Conservation (phyloP, 1,284 basidiomycete genomes). For the Ganoderma meredithae region DNA sequence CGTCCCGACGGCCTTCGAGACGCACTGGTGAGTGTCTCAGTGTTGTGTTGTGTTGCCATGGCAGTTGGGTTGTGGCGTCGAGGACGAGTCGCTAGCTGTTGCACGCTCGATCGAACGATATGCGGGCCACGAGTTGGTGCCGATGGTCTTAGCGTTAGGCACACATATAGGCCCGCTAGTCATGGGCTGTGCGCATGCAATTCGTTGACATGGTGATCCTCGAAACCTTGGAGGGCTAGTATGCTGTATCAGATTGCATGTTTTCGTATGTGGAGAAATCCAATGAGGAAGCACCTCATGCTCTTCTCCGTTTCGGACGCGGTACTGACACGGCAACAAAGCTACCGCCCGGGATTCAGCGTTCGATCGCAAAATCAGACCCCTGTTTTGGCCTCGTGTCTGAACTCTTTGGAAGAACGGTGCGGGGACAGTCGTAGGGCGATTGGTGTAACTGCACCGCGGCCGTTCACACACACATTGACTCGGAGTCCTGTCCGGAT, state of each 20-base stretch:
- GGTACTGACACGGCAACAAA: background rate
- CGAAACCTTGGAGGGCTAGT: background rate
- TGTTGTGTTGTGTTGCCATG: constrained; percentile 22
- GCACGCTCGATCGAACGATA: constrained; percentile 6
- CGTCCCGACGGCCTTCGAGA: background rate
- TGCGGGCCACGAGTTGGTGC: constrained; percentile 6
- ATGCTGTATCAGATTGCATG: background rate
- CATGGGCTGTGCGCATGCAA: background rate
- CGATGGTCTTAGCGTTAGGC: constrained; percentile 3
- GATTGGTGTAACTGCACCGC: background rate
- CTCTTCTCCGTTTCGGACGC: background rate
- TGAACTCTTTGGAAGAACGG: constrained; percentile 1
- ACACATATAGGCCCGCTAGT: background rate
- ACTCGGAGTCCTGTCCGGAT: constrained; percentile 15
- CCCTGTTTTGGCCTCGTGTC: constrained; percentile 6
- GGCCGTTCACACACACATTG: constrained; percentile 14
- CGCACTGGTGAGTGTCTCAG: background rate
- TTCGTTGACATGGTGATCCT: constrained; percentile 11
- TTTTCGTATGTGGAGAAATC: background rate
- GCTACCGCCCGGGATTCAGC: background rate
- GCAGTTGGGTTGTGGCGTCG: background rate
- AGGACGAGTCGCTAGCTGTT: constrained; percentile 8
- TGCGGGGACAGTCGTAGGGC: constrained; percentile 3
- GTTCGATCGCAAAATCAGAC: background rate
- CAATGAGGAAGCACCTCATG: background rate